Conservation (phyloP, 106 monocot genomes). For the Cymbidium sinense region DNA sequence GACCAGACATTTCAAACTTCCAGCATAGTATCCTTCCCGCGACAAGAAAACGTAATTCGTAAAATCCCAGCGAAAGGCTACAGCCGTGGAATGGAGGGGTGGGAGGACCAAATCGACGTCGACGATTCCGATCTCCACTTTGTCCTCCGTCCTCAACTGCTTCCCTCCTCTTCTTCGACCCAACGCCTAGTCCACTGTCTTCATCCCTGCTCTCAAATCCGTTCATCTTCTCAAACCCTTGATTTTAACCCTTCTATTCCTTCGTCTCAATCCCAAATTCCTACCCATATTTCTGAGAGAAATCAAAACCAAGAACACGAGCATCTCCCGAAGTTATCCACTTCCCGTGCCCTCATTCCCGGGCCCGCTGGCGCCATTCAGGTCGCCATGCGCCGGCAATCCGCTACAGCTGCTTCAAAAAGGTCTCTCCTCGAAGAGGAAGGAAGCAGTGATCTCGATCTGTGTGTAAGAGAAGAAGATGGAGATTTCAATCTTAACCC, state of each 20-base stretch:
- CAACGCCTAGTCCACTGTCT: background rate
- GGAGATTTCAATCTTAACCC: constrained; percentile 51
- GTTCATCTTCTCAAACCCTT: constrained; percentile 21
- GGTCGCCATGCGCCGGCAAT: constrained; percentile 40
- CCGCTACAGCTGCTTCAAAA: background rate
- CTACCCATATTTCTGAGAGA: background rate
- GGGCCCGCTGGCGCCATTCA: constrained; percentile 66
- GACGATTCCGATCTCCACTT: constrained; percentile 61
- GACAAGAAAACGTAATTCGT: too few relatives aligned
- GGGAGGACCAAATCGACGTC: constrained; percentile 51
- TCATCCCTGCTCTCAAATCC: constrained; percentile 22
- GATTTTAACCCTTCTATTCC: background rate
- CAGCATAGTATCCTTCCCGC: background rate
- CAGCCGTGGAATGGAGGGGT: constrained; percentile 10
- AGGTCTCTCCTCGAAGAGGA: background rate
- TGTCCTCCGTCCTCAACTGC: constrained; percentile 4
- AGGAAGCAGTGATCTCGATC: background rate
- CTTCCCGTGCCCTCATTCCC: constrained; percentile 31
- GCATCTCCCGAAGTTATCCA: background rate
- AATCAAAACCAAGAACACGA: background rate
- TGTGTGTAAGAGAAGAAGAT: constrained; percentile 8
- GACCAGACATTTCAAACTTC: background rate
- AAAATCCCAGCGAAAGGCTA: background rate
- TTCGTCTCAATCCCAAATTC: background rate
- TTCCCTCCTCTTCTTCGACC: background rate